Percentiles rank a stretch among this genome's conserved stretches.
phyloP scores from a whole-genome alignment of 495 filamentous ascomycete genomes.

The Cenococcum geophilum region DNA sequence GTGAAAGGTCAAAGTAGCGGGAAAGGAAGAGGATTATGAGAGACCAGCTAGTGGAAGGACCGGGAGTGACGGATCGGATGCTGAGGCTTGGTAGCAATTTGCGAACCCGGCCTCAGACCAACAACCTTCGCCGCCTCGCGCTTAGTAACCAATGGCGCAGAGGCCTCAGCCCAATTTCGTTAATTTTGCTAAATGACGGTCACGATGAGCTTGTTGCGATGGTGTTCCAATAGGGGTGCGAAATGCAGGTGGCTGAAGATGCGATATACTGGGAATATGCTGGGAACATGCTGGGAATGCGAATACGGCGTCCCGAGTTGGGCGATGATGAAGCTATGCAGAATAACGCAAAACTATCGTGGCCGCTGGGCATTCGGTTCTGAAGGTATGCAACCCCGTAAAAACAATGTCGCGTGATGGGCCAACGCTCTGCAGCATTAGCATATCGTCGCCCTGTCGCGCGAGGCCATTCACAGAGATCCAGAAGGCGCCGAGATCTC shows the following conservation, averaged over 20 bases:
- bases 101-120: not conserved
- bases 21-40: slow-evolving; percentile 3
- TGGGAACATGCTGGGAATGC: not conserved
- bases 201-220: not conserved
- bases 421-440: too few species aligned
- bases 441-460: too few species aligned
- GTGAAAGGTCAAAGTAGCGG: not conserved
- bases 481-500: too few species aligned
- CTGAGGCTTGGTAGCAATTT: slow-evolving; percentile 8
- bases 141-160: not conserved
- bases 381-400: not conserved
- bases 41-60: not conserved
- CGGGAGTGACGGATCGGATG: slow-evolving; percentile 8
- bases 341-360: too few species aligned
- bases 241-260: not conserved
- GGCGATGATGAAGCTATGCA: too few species aligned
- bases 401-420: not conserved
- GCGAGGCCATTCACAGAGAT: too few species aligned
- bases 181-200: not conserved
- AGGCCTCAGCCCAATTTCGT: not conserved
- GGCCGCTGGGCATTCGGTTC: not conserved
- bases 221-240: not conserved
- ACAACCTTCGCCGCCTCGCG: not conserved
- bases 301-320: not conserved
- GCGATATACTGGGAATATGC: too few species aligned